Evolutionary conservation across 2,329 filamentous ascomycete species (phyloP).

Genomic region (Lasiodiplodia citricola): DNA sequence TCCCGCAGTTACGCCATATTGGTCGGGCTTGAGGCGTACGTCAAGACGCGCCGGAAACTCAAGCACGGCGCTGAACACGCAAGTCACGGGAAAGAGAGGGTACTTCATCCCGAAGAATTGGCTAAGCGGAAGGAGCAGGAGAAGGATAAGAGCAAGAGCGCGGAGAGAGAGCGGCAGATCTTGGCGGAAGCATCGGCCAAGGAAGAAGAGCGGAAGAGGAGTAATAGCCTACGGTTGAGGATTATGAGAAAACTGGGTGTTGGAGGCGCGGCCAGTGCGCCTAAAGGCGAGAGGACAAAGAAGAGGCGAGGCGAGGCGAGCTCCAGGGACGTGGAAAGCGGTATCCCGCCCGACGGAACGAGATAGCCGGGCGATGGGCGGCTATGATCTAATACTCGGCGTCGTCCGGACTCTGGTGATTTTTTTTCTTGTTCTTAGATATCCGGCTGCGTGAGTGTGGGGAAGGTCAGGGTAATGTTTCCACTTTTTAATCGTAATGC

Average conservation of each 20-base stretch:
- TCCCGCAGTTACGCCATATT: slow-evolving; percentile 83
- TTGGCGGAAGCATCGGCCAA: slow-evolving; percentile 48
- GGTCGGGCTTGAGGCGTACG: slow-evolving; percentile 80
- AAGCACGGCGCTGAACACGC: slow-evolving; percentile 60
- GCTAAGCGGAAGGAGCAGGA: slow-evolving; percentile 52
- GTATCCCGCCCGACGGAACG: slow-evolving; percentile 41
- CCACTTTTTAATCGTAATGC: not conserved
- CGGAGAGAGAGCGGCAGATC: slow-evolving; percentile 65
- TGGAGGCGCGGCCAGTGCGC: slow-evolving; percentile 30
- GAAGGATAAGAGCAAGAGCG: slow-evolving; percentile 64
- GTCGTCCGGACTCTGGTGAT: not conserved
- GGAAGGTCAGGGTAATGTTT: not conserved
- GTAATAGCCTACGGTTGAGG: slow-evolving; percentile 34
- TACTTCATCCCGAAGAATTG: slow-evolving; percentile 66
- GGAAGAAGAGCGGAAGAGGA: slow-evolving; percentile 47
- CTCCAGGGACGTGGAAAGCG: slow-evolving; percentile 40
- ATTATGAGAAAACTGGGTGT: slow-evolving; percentile 39
- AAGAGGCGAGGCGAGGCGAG: slow-evolving; percentile 7
- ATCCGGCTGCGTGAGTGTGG: not conserved
- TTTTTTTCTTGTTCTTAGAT: not conserved
- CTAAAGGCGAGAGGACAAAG: slow-evolving; percentile 31
- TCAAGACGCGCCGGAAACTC: slow-evolving; percentile 69
- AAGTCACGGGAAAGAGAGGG: slow-evolving; percentile 61
- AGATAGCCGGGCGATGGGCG: slow-evolving; percentile 11
- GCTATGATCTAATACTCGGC: not conserved